These are phyloP conservation scores for Coniochaeta sp. DNA, from an alignment of 2,329 filamentous ascomycete genomes.

Conservation along the genomic window DNA sequence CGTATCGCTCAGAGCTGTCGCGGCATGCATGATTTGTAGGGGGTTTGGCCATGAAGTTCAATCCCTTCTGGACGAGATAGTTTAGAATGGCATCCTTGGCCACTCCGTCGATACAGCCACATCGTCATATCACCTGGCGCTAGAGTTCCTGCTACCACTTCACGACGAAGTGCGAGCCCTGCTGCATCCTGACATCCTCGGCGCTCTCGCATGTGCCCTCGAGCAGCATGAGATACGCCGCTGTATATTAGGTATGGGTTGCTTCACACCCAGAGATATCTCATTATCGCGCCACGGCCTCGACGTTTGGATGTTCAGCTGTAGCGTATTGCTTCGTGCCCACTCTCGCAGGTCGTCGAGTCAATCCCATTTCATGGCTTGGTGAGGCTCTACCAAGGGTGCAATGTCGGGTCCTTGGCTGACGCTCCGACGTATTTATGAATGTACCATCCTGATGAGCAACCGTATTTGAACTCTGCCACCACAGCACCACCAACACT, in stretches of 20 bases:
- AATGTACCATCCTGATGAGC: neutral
- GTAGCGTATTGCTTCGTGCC: neutral
- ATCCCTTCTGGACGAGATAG: neutral
- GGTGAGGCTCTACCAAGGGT: neutral
- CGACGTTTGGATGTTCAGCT: neutral
- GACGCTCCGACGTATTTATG: neutral
- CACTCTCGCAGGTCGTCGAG: neutral
- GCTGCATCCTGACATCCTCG: neutral
- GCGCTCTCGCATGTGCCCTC: neutral
- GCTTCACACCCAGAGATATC: neutral
- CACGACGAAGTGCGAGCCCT: neutral
- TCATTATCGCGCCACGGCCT: neutral
- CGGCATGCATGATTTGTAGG: constrained; percentile 1
- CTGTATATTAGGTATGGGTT: neutral
- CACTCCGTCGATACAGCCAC: neutral
- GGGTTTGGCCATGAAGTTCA: neutral
- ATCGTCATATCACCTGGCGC: neutral
- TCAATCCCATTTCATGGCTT: neutral
- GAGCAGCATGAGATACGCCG: constrained; percentile 1
- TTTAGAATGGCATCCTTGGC: constrained; percentile 1
- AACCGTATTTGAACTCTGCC: neutral
- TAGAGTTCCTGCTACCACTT: neutral
- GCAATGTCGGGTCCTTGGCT: neutral
- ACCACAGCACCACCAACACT: too few relatives aligned
- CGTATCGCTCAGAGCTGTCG: neutral